These are phyloP conservation scores for Diaporthe caulivora DNA, from an alignment of 2,329 filamentous ascomycete species.

Conservation along the genomic window DNA sequence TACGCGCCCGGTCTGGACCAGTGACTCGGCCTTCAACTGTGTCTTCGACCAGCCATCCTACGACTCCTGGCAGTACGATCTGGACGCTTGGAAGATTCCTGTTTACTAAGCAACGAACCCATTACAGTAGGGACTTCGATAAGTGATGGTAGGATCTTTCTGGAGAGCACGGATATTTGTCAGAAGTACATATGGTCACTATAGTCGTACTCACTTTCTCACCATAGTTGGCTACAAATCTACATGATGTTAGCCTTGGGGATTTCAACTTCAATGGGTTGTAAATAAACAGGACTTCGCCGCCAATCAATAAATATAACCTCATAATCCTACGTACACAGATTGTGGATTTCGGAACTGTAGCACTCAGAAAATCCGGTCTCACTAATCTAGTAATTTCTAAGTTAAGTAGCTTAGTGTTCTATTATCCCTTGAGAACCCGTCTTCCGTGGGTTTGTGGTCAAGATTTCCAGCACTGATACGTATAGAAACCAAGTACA, in stretches of 20 bases:
- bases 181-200: not conserved
- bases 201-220: not conserved
- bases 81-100: constrained; percentile 40
- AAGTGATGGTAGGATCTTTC: not conserved
- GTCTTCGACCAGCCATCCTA: constrained; percentile 40
- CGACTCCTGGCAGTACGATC: constrained; percentile 39
- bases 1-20: constrained; percentile 42
- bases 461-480: too few species aligned
- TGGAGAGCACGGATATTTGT: not conserved
- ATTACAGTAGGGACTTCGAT: not conserved
- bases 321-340: not conserved
- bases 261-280: not conserved
- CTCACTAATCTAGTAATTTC: too few species aligned
- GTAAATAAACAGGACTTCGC: too few species aligned
- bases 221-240: not conserved
- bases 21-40: constrained; percentile 36
- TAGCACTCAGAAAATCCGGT: too few species aligned
- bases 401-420: too few species aligned
- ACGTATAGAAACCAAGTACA: too few species aligned
- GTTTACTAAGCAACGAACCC: constrained; percentile 36
- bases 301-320: not conserved
- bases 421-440: too few species aligned
- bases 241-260: too few species aligned
- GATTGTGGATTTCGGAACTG: too few species aligned
- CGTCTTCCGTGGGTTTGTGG: too few species aligned